These are phyloP conservation scores for Lophiotrema nucula DNA, from an alignment of 495 filamentous ascomycete species.

Conservation along the genomic window DNA sequence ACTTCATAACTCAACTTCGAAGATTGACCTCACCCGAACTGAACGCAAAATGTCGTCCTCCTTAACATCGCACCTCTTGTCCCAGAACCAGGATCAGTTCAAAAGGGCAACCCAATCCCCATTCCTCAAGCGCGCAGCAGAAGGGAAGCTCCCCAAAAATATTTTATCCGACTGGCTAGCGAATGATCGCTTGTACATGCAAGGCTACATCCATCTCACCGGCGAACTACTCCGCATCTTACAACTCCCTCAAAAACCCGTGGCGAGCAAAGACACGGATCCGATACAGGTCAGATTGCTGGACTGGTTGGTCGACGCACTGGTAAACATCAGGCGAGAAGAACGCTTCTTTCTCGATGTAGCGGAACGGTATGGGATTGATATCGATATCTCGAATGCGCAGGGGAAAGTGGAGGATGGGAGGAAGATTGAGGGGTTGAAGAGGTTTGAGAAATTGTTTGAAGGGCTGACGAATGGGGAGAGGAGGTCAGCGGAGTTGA, in stretches of 20 bases:
- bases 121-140: constrained; percentile 11
- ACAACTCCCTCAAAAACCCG: constrained; percentile 1
- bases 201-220: constrained; percentile 20
- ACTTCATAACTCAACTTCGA: neutral
- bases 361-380: constrained; percentile 12
- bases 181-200: constrained; percentile 23
- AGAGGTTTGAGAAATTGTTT: constrained; percentile 12
- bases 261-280: neutral
- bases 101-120: constrained; percentile 11
- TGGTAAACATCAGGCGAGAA: constrained; percentile 20
- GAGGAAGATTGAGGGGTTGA: constrained; percentile 16
- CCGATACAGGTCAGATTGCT: constrained; percentile 1
- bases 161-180: constrained; percentile 17
- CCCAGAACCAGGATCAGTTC: constrained; percentile 1
- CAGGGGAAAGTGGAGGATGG: neutral
- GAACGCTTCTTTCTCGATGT: constrained; percentile 18
- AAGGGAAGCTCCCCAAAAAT: constrained; percentile 4
- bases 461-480: constrained; percentile 5
- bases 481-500: neutral
- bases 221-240: constrained; percentile 9
- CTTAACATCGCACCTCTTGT: constrained; percentile 18
- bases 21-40: neutral
- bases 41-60: neutral
- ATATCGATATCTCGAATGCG: constrained; percentile 5
- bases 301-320: constrained; percentile 24